These are phyloP conservation scores for Dimargaris cristalligena DNA, from an alignment of 192 early-diverging fungal genomes.

Conservation along the genomic window DNA sequence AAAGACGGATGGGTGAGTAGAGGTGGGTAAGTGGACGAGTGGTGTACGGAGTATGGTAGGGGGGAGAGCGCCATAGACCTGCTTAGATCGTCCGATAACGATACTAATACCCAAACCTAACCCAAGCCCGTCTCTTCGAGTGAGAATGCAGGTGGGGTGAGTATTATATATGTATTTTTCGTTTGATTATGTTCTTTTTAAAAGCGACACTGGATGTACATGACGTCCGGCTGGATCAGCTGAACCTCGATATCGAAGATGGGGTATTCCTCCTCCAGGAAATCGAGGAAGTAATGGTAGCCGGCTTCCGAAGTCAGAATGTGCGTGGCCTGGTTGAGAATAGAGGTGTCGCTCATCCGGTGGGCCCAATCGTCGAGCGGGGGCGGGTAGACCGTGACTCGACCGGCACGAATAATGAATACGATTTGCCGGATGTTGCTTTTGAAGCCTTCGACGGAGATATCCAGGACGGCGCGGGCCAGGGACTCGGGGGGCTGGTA, in stretches of 20 bases:
- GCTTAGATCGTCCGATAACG: too few relatives aligned
- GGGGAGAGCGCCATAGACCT: too few relatives aligned
- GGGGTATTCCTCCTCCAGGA: neutral
- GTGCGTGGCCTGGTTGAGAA: neutral
- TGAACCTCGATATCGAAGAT: neutral
- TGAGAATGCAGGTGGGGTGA: too few relatives aligned
- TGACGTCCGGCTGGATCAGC: neutral
- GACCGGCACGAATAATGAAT: neutral
- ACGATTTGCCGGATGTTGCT: neutral
- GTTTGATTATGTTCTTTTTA: too few relatives aligned
- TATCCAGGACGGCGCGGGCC: neutral
- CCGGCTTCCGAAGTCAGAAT: neutral
- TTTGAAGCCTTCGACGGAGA: neutral
- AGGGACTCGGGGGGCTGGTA: too few relatives aligned
- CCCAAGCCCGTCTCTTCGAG: too few relatives aligned
- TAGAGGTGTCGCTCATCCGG: neutral
- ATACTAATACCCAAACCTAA: too few relatives aligned
- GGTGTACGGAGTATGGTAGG: too few relatives aligned
- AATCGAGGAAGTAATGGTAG: neutral
- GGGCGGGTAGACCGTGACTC: neutral
- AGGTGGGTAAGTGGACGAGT: too few relatives aligned
- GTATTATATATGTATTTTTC: too few relatives aligned
- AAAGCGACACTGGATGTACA: neutral
- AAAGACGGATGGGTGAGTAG: too few relatives aligned
- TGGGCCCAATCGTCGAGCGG: neutral